These are phyloP conservation scores for Comarum palustre DNA, from an alignment of 306 rosid species.

Conservation along the genomic window DNA sequence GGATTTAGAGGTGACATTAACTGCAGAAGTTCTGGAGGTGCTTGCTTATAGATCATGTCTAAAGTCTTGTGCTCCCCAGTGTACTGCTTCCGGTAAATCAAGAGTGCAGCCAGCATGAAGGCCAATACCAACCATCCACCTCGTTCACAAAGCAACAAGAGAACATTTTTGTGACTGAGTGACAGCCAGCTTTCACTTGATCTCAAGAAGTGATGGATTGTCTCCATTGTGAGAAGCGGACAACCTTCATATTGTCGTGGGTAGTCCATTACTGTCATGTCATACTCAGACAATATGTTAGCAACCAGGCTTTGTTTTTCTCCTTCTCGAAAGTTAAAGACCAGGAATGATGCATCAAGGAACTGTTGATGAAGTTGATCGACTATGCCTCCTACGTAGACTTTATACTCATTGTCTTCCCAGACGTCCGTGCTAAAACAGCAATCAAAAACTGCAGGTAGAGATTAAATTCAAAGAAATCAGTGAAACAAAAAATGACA, in stretches of 20 bases:
- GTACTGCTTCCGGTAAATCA: constrained; percentile 79
- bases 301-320: constrained; percentile 68
- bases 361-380: constrained; percentile 64
- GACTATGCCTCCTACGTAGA: constrained; percentile 68
- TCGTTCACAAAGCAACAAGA: constrained; percentile 91
- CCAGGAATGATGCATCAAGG: constrained; percentile 87
- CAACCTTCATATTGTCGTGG: constrained; percentile 95
- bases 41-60: constrained; percentile 92
- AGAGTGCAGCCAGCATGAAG: constrained; percentile 86
- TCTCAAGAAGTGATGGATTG: constrained; percentile 87
- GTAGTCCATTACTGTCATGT: constrained; percentile 95
- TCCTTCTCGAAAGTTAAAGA: constrained; percentile 93
- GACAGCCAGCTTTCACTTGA: constrained; percentile 95
- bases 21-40: constrained; percentile 84
- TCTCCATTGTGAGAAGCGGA: constrained; percentile 90
- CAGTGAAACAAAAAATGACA: constrained; percentile 12
- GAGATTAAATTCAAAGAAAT: constrained; percentile 27
- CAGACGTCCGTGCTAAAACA: constrained; percentile 81
- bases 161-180: constrained; percentile 72
- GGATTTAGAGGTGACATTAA: constrained; percentile 92
- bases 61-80: constrained; percentile 85
- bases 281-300: constrained; percentile 59
- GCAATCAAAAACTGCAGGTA: constrained; percentile 78
- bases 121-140: constrained; percentile 97
- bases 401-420: constrained; percentile 74